A percentile compares a stretch with the other conserved stretches of the same genome.
Conservation (phyloP, 805 yeast species). For the Lipomyces yamanashiensis region DNA sequence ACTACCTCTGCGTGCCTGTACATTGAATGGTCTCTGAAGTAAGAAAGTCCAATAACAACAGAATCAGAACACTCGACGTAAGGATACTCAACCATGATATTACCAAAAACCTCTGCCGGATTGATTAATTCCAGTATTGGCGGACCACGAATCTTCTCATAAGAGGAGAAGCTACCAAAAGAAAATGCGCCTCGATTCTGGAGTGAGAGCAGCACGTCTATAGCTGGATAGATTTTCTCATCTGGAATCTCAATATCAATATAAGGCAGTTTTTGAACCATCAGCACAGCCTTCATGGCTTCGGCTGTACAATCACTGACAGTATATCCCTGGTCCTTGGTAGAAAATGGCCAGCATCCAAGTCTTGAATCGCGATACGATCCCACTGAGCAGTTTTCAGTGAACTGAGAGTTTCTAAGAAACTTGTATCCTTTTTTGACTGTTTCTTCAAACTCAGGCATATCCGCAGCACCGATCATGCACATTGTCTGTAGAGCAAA, state of each 20-base stretch:
- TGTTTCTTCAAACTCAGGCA: conserved; percentile 65
- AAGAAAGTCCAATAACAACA: conserved; percentile 82
- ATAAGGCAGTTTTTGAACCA: conserved; percentile 75
- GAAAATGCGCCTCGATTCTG: conserved; percentile 83
- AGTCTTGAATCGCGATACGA: conserved; percentile 79
- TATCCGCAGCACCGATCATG: conserved; percentile 75
- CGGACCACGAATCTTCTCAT: conserved; percentile 84
- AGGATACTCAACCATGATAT: conserved; percentile 98
- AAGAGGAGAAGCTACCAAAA: conserved; percentile 90
- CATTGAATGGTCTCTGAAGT: conserved; percentile 67
- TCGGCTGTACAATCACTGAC: conserved; percentile 98
- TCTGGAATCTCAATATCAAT: conserved; percentile 59
- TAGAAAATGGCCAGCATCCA: conserved; percentile 97
- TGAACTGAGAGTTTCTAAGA: conserved; percentile 81
- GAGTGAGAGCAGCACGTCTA: conserved; percentile 73
- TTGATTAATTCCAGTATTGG: conserved; percentile 75
- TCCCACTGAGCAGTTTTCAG: conserved; percentile 73
- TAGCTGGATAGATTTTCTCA: conserved; percentile 63
- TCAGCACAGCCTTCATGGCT: conserved; percentile 87
- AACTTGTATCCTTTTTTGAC: conserved; percentile 72
- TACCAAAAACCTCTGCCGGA: conserved; percentile 98
- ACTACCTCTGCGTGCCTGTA: conserved; percentile 71
- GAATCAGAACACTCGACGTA: conserved; percentile 99
- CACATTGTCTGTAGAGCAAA: conserved; percentile 85
- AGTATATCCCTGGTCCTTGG: conserved; percentile 93